phyloP scores from a whole-genome alignment of 768 basidiomycete species.

The Trametes elegans region DNA sequence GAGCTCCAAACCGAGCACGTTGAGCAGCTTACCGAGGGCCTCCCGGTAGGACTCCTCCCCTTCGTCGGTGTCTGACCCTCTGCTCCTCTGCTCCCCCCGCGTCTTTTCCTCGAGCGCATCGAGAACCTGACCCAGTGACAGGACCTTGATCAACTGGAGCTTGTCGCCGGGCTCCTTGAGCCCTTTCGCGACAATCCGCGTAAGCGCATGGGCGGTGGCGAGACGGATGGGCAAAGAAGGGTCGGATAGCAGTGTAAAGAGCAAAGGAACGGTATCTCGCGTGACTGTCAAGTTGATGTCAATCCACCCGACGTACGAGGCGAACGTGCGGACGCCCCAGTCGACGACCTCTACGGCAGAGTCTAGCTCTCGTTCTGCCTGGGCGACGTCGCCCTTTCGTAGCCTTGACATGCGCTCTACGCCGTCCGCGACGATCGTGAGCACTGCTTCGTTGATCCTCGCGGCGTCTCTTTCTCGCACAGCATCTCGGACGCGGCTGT shows the following conservation, averaged over 20 bases:
- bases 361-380: constrained; percentile 52
- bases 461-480: constrained; percentile 89
- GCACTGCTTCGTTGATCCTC: constrained; percentile 80
- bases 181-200: constrained; percentile 87
- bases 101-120: constrained; percentile 79
- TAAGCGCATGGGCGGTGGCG: constrained; percentile 76
- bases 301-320: constrained; percentile 96
- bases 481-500: constrained; percentile 83
- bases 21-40: constrained; percentile 80
- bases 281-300: constrained; percentile 97
- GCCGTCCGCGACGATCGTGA: constrained; percentile 77
- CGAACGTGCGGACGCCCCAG: constrained; percentile 90
- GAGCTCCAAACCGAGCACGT: constrained; percentile 78
- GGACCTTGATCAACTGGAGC: constrained; percentile 83
- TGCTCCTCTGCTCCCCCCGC: constrained; percentile 58
- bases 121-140: constrained; percentile 81
- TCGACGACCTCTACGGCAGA: constrained; percentile 78
- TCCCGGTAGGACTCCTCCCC: constrained; percentile 89
- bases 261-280: constrained; percentile 78
- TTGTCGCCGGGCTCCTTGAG: constrained; percentile 90
- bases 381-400: constrained; percentile 43
- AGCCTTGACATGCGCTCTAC: constrained; percentile 54
- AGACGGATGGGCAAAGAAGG: constrained; percentile 75
- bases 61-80: constrained; percentile 75
- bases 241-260: constrained; percentile 82